Percentiles rank a stretch among this genome's conserved stretches.
phyloP scores from a whole-genome alignment of 192 early-diverging fungal species.

The Geosiphon pyriformis region DNA sequence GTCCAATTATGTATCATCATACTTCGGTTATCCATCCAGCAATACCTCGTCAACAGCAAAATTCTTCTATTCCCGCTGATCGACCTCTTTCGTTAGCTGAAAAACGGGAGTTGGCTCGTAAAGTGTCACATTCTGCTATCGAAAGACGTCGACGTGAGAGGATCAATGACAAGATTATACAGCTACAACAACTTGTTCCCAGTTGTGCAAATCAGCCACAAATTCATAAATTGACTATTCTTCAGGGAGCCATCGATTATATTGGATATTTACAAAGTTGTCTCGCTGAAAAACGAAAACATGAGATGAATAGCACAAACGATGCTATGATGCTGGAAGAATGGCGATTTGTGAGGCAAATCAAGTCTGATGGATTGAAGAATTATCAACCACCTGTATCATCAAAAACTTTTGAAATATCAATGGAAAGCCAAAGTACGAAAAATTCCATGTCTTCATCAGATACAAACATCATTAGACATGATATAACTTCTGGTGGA shows the following conservation, averaged over 20 bases:
- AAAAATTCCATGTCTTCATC: too few species aligned
- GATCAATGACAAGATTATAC: constrained; percentile 77
- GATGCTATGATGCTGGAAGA: too few species aligned
- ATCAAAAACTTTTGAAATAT: too few species aligned
- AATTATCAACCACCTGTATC: too few species aligned
- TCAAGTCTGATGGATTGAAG: too few species aligned
- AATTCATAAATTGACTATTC: constrained; percentile 65
- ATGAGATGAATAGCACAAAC: too few species aligned
- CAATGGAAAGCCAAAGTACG: too few species aligned
- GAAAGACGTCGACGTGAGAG: constrained; percentile 78
- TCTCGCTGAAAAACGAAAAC: not conserved
- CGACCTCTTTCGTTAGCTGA: constrained; percentile 3
- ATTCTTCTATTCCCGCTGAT: not conserved
- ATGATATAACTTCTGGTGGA: too few species aligned
- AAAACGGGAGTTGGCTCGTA: constrained; percentile 60
- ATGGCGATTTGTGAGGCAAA: too few species aligned
- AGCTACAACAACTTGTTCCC: constrained; percentile 70
- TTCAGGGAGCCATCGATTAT: constrained; percentile 70
- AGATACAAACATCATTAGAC: too few species aligned
- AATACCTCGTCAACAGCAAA: not conserved
- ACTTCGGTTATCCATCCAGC: constrained; percentile 6
- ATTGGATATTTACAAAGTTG: constrained; percentile 49
- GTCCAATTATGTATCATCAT: constrained; percentile 19
- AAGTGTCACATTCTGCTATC: constrained; percentile 77
- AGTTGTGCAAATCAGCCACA: constrained; percentile 56